These are phyloP conservation scores for Amniculicola lignicola DNA, from an alignment of 495 filamentous ascomycete genomes.

Conservation along the genomic window DNA sequence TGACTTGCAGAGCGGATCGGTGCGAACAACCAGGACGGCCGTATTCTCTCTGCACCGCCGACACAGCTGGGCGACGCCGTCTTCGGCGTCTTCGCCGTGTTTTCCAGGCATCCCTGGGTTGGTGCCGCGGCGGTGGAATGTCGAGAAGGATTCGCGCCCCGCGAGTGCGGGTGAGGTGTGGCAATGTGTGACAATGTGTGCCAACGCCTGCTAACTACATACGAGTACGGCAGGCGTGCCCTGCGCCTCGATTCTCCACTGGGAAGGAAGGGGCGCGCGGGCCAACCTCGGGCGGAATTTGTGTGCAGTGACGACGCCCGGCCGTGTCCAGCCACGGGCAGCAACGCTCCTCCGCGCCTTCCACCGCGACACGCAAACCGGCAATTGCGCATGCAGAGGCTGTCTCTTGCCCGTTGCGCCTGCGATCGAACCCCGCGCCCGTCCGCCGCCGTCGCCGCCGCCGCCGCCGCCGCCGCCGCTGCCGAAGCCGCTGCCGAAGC, in stretches of 20 bases:
- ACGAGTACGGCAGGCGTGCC: too few relatives aligned
- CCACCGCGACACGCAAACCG: too few relatives aligned
- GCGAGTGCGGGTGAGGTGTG: too few relatives aligned
- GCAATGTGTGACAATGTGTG: too few relatives aligned
- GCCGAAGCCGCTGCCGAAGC: background rate
- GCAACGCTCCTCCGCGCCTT: background rate
- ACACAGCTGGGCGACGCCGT: constrained; percentile 34
- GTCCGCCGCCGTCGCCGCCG: background rate
- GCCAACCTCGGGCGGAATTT: constrained; percentile 11
- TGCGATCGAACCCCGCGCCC: too few relatives aligned
- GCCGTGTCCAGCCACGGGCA: background rate
- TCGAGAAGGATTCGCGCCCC: background rate
- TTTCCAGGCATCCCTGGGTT: constrained; percentile 22
- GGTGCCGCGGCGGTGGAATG: background rate
- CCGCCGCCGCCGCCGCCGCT: background rate
- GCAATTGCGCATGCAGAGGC: too few relatives aligned
- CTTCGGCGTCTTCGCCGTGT: constrained; percentile 6
- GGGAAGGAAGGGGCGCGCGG: constrained; percentile 1
- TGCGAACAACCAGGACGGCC: constrained; percentile 37
- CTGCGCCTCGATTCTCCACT: too few relatives aligned
- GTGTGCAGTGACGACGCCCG: background rate
- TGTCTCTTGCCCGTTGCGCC: too few relatives aligned
- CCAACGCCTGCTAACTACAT: too few relatives aligned
- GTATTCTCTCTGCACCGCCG: constrained; percentile 33
- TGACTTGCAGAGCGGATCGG: constrained; percentile 41